Percentiles rank a stretch among this genome's conserved stretches.
These are phyloP conservation scores for Venturia asperata DNA, from an alignment of 2,329 filamentous ascomycete genomes.

Conservation along the genomic window DNA sequence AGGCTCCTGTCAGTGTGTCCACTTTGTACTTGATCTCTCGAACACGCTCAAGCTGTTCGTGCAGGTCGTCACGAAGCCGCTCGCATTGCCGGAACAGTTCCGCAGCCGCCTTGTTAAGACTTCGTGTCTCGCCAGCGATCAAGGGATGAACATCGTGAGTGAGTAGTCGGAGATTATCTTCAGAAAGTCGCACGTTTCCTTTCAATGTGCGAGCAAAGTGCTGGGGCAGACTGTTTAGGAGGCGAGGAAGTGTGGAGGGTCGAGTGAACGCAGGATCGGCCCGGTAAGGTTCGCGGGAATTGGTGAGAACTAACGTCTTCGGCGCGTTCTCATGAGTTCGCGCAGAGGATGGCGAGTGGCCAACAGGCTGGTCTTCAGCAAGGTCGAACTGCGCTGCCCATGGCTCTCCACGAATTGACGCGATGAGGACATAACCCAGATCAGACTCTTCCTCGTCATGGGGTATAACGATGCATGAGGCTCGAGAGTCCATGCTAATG, in stretches of 20 bases:
- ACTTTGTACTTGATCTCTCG: conserved; percentile 59
- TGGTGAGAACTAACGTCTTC: conserved; percentile 46
- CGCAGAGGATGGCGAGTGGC: conserved; percentile 14
- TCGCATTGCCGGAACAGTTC: conserved; percentile 67
- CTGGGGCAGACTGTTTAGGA: conserved; percentile 1
- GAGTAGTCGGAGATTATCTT: conserved; percentile 63
- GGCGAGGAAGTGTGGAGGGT: conserved; percentile 22
- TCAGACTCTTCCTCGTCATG: conserved; percentile 39
- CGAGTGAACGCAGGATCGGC: conserved; percentile 55
- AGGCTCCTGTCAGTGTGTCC: conserved; percentile 56
- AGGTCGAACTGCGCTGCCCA: conserved; percentile 48
- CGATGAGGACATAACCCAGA: conserved; percentile 43
- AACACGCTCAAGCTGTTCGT: conserved; percentile 59
- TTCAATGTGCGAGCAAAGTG: conserved; percentile 37
- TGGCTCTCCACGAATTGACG: conserved; percentile 40
- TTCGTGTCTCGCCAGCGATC: conserved; percentile 61
- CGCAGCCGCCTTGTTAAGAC: conserved; percentile 60
- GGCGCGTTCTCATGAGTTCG: conserved; percentile 24
- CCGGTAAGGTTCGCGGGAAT: conserved; percentile 60
- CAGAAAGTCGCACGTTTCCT: conserved; percentile 62
- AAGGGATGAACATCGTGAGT: conserved; percentile 62
- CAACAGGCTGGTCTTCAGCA: conserved; percentile 28
- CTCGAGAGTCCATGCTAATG: background rate
- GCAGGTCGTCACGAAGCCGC: conserved; percentile 59
- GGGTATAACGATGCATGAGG: conserved; percentile 45